These are phyloP conservation scores for Xenosphaeropsis pyriputrescens DNA, from an alignment of 2,329 filamentous ascomycete species.

Conservation along the genomic window DNA sequence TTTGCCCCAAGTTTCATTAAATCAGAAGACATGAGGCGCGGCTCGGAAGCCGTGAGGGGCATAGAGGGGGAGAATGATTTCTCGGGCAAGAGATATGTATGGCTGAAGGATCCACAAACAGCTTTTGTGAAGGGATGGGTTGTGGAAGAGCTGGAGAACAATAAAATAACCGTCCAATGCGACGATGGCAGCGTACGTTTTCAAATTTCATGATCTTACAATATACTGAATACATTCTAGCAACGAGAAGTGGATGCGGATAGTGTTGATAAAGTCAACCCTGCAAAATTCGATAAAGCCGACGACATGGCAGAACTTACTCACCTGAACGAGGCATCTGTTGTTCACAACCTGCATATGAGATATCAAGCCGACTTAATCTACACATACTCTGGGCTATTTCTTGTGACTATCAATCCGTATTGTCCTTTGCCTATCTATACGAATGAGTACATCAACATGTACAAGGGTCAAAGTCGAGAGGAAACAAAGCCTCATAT, in stretches of 20 bases:
- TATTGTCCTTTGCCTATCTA: conserved; percentile 94
- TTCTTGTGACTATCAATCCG: conserved; percentile 92
- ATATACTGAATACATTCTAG: conserved; percentile 23
- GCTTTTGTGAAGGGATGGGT: conserved; percentile 93
- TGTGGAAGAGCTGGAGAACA: conserved; percentile 60
- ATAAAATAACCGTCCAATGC: conserved; percentile 71
- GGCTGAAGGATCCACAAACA: conserved; percentile 74
- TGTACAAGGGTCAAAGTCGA: conserved; percentile 83
- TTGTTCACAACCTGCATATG: conserved; percentile 92
- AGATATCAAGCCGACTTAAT: conserved; percentile 93
- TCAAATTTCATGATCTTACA: background rate
- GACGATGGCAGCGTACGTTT: conserved; percentile 72
- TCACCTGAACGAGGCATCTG: conserved; percentile 92
- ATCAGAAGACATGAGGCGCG: conserved; percentile 55
- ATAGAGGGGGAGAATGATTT: conserved; percentile 98
- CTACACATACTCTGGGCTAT: conserved; percentile 95
- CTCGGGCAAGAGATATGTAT: conserved; percentile 95
- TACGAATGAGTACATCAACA: conserved; percentile 90
- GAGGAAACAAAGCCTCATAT: conserved; percentile 97
- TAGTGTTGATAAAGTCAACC: conserved; percentile 95
- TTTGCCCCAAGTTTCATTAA: conserved; percentile 97
- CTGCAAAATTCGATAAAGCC: conserved; percentile 97
- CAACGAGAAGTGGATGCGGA: conserved; percentile 80
- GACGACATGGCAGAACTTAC: conserved; percentile 99
- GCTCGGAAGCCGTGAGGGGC: conserved; percentile 42